phyloP scores from a whole-genome alignment of 257 asterid species.

The Primulina tabacum region DNA sequence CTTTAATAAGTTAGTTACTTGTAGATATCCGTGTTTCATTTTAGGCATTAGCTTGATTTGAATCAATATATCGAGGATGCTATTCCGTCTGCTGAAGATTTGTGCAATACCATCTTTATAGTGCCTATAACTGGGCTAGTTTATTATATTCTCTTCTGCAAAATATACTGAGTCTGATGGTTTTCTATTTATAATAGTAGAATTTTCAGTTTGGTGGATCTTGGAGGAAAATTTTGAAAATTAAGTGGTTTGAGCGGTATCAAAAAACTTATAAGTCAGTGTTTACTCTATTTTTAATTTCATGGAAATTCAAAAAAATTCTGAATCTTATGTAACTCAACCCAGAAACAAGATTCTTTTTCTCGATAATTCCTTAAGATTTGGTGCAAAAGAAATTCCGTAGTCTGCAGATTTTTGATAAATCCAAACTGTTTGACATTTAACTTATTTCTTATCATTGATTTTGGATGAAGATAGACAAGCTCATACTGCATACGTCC shows the following conservation, averaged over 20 bases:
- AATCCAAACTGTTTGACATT: not conserved
- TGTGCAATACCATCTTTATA: not conserved
- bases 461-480: constrained; percentile 3
- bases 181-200: not conserved
- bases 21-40: not conserved
- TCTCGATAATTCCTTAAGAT: constrained; percentile 9
- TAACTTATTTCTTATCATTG: not conserved
- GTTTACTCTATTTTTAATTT: not conserved
- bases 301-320: not conserved
- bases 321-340: not conserved
- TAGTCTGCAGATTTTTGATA: constrained; percentile 3
- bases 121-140: not conserved
- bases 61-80: not conserved
- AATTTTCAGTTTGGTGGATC: not conserved
- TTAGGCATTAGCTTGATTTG: not conserved
- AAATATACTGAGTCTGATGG: not conserved
- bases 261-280: not conserved
- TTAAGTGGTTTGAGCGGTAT: not conserved
- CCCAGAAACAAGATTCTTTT: not conserved
- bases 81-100: not conserved
- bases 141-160: not conserved
- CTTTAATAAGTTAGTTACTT: not conserved
- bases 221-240: not conserved
- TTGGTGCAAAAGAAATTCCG: not conserved
- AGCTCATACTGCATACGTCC: constrained; percentile 5